phyloP scores from a whole-genome alignment of 441 rosid species.

The Lepidium campestre region DNA sequence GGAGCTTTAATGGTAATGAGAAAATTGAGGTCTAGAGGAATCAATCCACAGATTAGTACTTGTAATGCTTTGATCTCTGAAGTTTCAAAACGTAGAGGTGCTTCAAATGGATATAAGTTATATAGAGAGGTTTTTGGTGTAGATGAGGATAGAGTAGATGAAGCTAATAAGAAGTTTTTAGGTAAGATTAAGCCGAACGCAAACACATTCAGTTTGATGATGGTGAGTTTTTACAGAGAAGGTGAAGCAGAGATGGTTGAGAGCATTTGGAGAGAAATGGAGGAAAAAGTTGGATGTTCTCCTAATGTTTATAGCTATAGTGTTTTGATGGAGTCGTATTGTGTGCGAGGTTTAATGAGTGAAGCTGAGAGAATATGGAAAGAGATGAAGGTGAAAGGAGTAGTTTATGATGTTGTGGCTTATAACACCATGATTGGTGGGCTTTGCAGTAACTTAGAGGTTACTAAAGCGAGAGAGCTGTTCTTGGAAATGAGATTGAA shows the following conservation, averaged over 20 bases:
- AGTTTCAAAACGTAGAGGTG: constrained; percentile 41
- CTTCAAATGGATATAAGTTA: constrained; percentile 38
- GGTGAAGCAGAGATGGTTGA: constrained; percentile 52
- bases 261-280: constrained; percentile 65
- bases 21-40: constrained; percentile 50
- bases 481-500: constrained; percentile 46
- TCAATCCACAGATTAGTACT: constrained; percentile 46
- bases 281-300: constrained; percentile 31
- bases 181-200: constrained; percentile 41
- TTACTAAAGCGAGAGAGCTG: constrained; percentile 50
- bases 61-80: constrained; percentile 49
- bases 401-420: constrained; percentile 38
- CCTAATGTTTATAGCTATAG: constrained; percentile 46
- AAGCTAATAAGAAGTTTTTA: constrained; percentile 18
- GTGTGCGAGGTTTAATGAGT: constrained; percentile 45
- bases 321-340: constrained; percentile 47
- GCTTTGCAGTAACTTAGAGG: constrained; percentile 41
- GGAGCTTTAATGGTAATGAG: constrained; percentile 45
- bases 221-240: constrained; percentile 53
- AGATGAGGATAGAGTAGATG: constrained; percentile 11
- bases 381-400: constrained; percentile 48
- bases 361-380: constrained; percentile 60
- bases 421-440: constrained; percentile 54
- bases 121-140: constrained; percentile 46
- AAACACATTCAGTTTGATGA: constrained; percentile 56